Base-by-base conservation (phyloP, 306 rosid genomes). In the Leucaena leucocephala region DNA sequence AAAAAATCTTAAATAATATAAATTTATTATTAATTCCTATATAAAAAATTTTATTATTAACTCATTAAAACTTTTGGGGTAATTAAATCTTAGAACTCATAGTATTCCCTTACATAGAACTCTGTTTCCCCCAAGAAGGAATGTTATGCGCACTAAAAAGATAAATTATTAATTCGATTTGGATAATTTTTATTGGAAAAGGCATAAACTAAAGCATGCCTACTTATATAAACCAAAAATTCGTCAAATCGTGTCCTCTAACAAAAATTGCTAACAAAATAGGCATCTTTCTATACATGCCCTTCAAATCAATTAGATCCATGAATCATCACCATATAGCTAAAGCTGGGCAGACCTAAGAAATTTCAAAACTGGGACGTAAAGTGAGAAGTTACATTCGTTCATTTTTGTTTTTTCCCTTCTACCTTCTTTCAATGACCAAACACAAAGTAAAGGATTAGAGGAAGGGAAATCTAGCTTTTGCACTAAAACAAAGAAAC, bases 261-360 rank as follows among this genome's bases (percentile, higher is more conserved):
- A 14, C 61, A 35, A 48, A 33, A 33, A 71, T 33, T 34, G 61
- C 43, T 8, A 34, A 15, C 5, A 39, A 71, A 48, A 71, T 33
- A 15, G 71, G 45, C 52, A 48, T 76, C 77, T 22, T 71, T 48
- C 62, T 71, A 38, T 48, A 61, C 79, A 81, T 59, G 77, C 43
- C 27, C 34, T 14, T 10, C 38, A 72, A 61, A 72, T 8, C 57
- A 27, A 69, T 8, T 35, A 54, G 0, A 52, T 33, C 49, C 64
- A 11, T 72, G 33, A 54, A 27, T 27, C 27, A 52, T 36, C 48
- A 35, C 35, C 65, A 52, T 17, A 17, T 22, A 6, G 19, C 65
- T 72, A 17, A 72, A 72, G 1, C 63, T 52, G 65, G 54, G 9
- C 38, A 54, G 17, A 55, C 77, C 43, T 40, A 14, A 39, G 50